A percentile compares a stretch with the other conserved stretches of the same genome.
Evolutionary conservation across 768 basidiomycete genomes (phyloP).

Genomic region (Lactarius deliciosus): DNA sequence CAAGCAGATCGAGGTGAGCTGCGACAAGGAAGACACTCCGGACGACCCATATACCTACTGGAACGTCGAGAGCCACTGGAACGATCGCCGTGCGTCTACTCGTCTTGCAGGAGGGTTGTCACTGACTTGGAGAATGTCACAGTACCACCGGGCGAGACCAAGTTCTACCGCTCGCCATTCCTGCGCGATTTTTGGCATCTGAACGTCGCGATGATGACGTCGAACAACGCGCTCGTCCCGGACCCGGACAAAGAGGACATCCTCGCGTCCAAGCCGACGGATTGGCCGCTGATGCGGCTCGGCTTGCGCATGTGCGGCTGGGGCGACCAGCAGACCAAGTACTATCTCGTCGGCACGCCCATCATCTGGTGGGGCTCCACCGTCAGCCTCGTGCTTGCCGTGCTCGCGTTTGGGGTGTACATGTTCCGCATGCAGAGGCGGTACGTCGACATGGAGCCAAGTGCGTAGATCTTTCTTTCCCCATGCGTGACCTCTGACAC

Average conservation of each 20-base stretch:
- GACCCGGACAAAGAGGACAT: conserved; percentile 99
- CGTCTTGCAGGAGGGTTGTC: not conserved
- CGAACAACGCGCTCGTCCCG: conserved; percentile 96
- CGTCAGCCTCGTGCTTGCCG: conserved; percentile 56
- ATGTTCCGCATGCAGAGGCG: conserved; percentile 82
- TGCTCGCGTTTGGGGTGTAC: conserved; percentile 62
- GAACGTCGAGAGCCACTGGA: conserved; percentile 99
- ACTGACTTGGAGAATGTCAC: not conserved
- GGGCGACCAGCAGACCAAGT: conserved; percentile 85
- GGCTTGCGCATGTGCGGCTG: conserved; percentile 98
- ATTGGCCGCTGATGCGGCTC: conserved; percentile 90
- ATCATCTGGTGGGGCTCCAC: conserved; percentile 88
- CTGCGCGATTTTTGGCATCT: conserved; percentile 97
- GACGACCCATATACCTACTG: conserved; percentile 87
- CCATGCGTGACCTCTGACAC: conserved; percentile 8
- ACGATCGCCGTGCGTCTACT: conserved; percentile 75
- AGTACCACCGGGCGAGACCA: conserved; percentile 75
- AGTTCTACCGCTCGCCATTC: conserved; percentile 89
- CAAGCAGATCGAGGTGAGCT: conserved; percentile 97
- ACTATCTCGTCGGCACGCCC: conserved; percentile 92
- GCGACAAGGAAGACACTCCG: conserved; percentile 83
- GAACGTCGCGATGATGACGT: conserved; percentile 99
- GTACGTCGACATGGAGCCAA: conserved; percentile 86
- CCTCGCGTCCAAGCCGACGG: conserved; percentile 85
- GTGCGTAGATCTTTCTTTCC: conserved; percentile 44